Evolutionary conservation across 2,329 filamentous ascomycete genomes (phyloP).

Genomic region (Aspergillus pseudonomiae): DNA sequence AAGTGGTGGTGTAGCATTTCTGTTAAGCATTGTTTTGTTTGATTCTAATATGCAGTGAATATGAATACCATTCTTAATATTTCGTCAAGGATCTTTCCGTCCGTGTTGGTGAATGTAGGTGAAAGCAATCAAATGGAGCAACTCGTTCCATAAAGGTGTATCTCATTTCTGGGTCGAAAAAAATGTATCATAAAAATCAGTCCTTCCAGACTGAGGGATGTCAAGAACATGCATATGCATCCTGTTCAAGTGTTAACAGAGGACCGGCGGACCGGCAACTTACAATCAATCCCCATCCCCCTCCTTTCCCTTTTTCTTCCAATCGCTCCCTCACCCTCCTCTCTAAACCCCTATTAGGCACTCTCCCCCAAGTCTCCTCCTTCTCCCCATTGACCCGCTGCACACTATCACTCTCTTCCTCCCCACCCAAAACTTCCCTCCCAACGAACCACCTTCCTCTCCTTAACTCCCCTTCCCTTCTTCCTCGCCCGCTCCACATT

Average conservation of each 20-base stretch:
- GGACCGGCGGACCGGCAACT: conserved; percentile 7
- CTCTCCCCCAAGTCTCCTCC: conserved; percentile 47
- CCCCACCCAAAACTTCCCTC: conserved; percentile 22
- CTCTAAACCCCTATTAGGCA: conserved; percentile 43
- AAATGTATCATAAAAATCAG: conserved; percentile 9
- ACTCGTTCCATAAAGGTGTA: not conserved
- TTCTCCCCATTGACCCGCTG: conserved; percentile 18
- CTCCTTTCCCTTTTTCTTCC: conserved; percentile 31
- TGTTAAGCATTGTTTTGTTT: conserved; percentile 7
- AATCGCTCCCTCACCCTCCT: conserved; percentile 44
- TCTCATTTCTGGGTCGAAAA: conserved; percentile 1
- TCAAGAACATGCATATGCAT: conserved; percentile 2
- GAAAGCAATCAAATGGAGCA: not conserved
- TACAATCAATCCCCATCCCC: conserved; percentile 8
- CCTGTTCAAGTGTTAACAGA: conserved; percentile 15
- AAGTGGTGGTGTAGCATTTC: conserved; percentile 20
- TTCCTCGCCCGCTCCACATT: conserved; percentile 45
- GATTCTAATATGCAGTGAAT: conserved; percentile 7
- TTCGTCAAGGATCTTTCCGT: not conserved
- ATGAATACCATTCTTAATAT: conserved; percentile 13
- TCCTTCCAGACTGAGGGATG: conserved; percentile 3
- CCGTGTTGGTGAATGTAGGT: not conserved
- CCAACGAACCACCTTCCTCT: conserved; percentile 43
- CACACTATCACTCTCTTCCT: not conserved
- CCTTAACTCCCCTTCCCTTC: conserved; percentile 41